These are phyloP conservation scores for Pseudogymnoascus sp. DNA, from an alignment of 2,329 filamentous ascomycete genomes.

Conservation along the genomic window DNA sequence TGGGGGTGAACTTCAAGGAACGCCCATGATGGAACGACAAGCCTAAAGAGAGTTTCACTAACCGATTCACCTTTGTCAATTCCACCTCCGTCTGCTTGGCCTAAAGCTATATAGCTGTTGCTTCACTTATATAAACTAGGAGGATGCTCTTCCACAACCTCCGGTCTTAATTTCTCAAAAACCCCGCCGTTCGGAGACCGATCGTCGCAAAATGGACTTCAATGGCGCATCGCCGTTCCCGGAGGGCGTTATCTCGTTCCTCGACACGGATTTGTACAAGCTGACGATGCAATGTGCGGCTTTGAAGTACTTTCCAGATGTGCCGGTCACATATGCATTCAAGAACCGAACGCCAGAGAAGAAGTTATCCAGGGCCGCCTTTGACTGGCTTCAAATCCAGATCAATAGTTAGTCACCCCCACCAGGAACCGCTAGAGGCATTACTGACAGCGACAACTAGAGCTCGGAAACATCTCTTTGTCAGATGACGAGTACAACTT, in stretches of 20 bases:
- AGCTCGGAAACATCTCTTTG: conserved; percentile 74
- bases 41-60: conserved; percentile 1
- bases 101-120: background rate
- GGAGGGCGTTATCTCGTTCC: conserved; percentile 73
- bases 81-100: background rate
- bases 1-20: background rate
- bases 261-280: conserved; percentile 80
- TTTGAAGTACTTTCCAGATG: conserved; percentile 80
- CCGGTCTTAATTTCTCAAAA: background rate
- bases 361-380: conserved; percentile 77
- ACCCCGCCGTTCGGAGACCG: background rate
- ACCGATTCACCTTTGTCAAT: background rate
- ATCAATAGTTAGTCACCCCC: conserved; percentile 58
- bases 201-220: conserved; percentile 47
- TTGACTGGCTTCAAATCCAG: conserved; percentile 77
- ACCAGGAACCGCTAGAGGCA: background rate
- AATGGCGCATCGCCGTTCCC: conserved; percentile 60
- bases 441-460: conserved; percentile 38
- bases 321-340: conserved; percentile 82
- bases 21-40: background rate
- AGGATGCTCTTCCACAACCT: background rate
- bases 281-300: conserved; percentile 98
- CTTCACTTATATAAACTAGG: background rate
- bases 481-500: conserved; percentile 74
- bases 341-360: conserved; percentile 94